These are phyloP conservation scores for Neoarthrinium moseri DNA, from an alignment of 2,329 filamentous ascomycete species.

Conservation along the genomic window DNA sequence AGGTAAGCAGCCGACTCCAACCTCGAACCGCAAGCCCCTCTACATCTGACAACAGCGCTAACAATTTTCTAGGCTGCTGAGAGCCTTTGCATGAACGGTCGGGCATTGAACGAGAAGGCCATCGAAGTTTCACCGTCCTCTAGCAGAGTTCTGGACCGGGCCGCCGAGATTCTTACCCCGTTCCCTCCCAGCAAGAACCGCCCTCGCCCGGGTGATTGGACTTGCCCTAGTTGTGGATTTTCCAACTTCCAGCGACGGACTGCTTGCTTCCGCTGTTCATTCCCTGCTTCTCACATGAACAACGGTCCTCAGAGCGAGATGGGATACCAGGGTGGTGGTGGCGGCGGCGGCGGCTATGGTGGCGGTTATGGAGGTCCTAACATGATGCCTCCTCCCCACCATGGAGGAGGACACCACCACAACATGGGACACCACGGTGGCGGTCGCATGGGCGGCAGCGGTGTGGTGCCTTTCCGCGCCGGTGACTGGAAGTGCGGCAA, in stretches of 20 bases:
- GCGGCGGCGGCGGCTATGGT: constrained; percentile 48
- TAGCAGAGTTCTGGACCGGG: constrained; percentile 93
- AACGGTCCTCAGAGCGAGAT: constrained; percentile 65
- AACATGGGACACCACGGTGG: constrained; percentile 52
- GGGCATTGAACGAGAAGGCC: constrained; percentile 96
- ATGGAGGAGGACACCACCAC: constrained; percentile 55
- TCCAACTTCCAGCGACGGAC: constrained; percentile 99
- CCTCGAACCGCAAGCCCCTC: too few species aligned
- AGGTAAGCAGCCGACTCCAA: constrained; percentile 61
- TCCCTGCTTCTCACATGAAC: constrained; percentile 88
- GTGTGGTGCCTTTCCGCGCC: constrained; percentile 92
- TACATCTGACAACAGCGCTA: not conserved
- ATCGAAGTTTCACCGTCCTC: constrained; percentile 98
- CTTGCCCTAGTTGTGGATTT: constrained; percentile 96
- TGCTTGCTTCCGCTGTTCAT: constrained; percentile 98
- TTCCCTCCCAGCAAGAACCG: constrained; percentile 99
- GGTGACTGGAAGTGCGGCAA: constrained; percentile 99
- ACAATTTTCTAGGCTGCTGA: constrained; percentile 72
- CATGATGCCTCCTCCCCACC: constrained; percentile 77
- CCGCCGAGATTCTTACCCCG: constrained; percentile 91
- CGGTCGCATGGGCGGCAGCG: constrained; percentile 76
- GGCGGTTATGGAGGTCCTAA: constrained; percentile 71
- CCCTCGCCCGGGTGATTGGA: constrained; percentile 96
- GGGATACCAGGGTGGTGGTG: constrained; percentile 58
- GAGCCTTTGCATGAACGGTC: constrained; percentile 98